Evolutionary conservation across 441 rosid species (phyloP).

Genomic region (Brassica hybrid): DNA sequence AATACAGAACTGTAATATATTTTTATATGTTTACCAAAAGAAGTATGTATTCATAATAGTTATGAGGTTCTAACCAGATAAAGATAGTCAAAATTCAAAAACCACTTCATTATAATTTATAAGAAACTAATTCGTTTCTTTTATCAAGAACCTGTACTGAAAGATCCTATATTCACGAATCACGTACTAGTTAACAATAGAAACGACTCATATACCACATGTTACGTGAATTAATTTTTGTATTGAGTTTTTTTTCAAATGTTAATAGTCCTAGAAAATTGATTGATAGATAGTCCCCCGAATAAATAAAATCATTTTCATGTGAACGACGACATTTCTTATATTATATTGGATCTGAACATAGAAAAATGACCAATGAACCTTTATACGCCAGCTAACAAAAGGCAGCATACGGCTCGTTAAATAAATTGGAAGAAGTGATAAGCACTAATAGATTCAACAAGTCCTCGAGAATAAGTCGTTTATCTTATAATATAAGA

Average conservation of each 20-base stretch:
- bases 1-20: too few relatives aligned
- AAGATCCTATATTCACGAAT: too few relatives aligned
- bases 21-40: too few relatives aligned
- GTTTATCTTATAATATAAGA: conserved; percentile 13
- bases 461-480: conserved; percentile 25
- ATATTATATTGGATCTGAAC: background rate
- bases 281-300: background rate
- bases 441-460: conserved; percentile 31
- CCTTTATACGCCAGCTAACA: conserved; percentile 20
- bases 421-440: conserved; percentile 24
- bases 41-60: background rate
- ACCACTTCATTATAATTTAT: background rate
- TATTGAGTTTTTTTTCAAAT: background rate
- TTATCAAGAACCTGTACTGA: conserved; percentile 1
- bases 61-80: background rate
- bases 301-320: conserved; percentile 3
- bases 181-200: too few relatives aligned
- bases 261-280: background rate
- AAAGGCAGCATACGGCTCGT: background rate
- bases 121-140: background rate
- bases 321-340: conserved; percentile 14
- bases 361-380: conserved; percentile 3
- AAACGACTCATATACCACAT: too few relatives aligned
- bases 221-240: background rate
- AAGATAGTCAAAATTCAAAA: background rate